These are phyloP conservation scores for Heliocybe sulcata DNA, from an alignment of 1,284 basidiomycete genomes.

Conservation along the genomic window DNA sequence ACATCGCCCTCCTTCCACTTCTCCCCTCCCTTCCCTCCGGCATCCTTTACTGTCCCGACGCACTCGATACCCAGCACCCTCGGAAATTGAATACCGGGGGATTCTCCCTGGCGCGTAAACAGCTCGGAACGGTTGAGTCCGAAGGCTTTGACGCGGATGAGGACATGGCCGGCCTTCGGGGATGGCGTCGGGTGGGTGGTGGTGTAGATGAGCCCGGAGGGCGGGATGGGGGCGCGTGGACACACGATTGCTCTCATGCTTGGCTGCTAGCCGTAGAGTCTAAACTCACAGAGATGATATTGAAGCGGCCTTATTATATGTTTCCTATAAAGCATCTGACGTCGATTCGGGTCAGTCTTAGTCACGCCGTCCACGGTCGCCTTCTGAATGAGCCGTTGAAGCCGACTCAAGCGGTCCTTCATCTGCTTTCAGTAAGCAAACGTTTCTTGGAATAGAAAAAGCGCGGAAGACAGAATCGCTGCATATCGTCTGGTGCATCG, in stretches of 20 bases:
- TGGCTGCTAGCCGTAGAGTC: background rate
- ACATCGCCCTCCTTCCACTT: constrained; percentile 16
- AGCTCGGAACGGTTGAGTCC: constrained; percentile 20
- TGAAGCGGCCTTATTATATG: no score
- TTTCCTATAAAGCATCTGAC: no score
- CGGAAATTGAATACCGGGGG: constrained; percentile 15
- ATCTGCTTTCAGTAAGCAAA: no score
- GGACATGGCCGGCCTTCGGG: constrained; percentile 16
- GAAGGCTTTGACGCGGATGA: constrained; percentile 17
- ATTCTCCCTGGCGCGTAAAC: constrained; percentile 17
- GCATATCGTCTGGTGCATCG: no score
- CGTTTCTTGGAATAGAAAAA: no score
- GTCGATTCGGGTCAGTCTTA: no score
- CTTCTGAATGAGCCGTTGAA: no score
- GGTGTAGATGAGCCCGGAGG: constrained; percentile 13
- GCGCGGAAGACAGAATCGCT: no score
- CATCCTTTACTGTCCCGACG: constrained; percentile 16
- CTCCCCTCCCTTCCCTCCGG: constrained; percentile 15
- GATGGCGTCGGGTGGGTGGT: constrained; percentile 12
- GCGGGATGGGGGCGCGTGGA: constrained; percentile 14
- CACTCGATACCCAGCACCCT: constrained; percentile 18
- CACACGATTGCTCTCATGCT: constrained; percentile 17
- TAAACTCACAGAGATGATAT: no score
- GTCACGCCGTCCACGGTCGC: no score
- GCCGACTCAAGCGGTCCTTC: no score